Conservation (phyloP, 179 eudicot genomes). For the Gypsophila paniculata region DNA sequence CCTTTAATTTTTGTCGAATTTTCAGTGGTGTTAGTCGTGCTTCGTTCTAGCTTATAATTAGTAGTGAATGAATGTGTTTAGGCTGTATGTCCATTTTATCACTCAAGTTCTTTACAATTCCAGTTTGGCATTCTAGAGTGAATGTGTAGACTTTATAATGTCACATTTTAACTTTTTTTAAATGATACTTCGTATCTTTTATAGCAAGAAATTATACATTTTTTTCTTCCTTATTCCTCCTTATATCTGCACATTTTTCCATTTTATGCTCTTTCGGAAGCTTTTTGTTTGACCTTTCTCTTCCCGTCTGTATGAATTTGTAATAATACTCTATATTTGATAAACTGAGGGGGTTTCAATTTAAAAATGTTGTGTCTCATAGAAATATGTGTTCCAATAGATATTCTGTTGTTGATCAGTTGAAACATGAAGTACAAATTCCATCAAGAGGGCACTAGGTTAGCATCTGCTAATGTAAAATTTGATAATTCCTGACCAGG, state of each 20-base stretch:
- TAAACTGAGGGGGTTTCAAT: neutral
- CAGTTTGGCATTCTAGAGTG: neutral
- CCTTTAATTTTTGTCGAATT: neutral
- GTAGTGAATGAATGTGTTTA: neutral
- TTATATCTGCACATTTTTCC: neutral
- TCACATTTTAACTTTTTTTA: neutral
- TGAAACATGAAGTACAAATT: neutral
- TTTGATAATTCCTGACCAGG: neutral
- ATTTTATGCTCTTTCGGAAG: neutral
- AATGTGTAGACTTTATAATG: slow-evolving; percentile 1
- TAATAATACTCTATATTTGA: too few species aligned
- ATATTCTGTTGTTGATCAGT: neutral
- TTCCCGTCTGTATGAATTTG: too few species aligned
- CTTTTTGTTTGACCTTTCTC: neutral
- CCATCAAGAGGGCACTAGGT: slow-evolving; percentile 8
- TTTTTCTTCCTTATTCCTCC: neutral
- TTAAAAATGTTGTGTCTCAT: neutral
- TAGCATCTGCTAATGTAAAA: neutral
- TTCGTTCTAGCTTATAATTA: neutral
- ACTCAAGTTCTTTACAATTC: neutral
- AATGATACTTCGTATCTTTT: neutral
- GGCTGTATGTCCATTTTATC: neutral
- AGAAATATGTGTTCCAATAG: neutral
- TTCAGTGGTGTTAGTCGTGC: neutral
- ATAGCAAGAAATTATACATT: neutral